Evolutionary conservation across 768 basidiomycete genomes (phyloP).

Genomic region (Panaeolus cyanescens): DNA sequence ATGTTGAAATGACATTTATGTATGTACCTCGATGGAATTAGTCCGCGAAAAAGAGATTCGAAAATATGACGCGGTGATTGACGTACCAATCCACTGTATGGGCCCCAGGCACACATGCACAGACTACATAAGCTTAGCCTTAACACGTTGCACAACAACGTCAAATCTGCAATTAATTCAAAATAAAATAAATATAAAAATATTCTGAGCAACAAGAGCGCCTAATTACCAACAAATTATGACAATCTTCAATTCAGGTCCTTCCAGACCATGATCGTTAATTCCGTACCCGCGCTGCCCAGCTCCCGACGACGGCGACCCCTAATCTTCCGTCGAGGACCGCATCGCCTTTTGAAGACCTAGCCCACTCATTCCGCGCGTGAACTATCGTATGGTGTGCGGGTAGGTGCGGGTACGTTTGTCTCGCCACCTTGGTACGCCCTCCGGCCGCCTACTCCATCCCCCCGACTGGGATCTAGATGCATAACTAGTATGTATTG

Average conservation of each 20-base stretch:
- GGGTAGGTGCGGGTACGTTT: not conserved
- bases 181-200: too few relatives aligned
- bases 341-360: not conserved
- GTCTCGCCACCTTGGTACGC: not conserved
- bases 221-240: too few relatives aligned
- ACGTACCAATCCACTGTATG: not conserved
- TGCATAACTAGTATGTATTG: not conserved
- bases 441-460: not conserved
- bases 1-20: not conserved
- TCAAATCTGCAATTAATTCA: too few relatives aligned
- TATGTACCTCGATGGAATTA: not conserved
- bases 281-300: not conserved
- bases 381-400: not conserved
- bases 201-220: too few relatives aligned
- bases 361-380: not conserved
- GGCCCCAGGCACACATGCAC: constrained; percentile 1
- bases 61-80: constrained; percentile 2
- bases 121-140: not conserved
- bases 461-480: not conserved
- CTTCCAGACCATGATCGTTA: not conserved
- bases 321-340: not conserved
- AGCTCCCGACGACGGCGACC: not conserved
- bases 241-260: too few relatives aligned
- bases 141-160: constrained; percentile 1
- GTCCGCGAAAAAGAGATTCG: constrained; percentile 1